A percentile compares a stretch with the other conserved stretches of the same genome.
Conservation (phyloP, 2,329 filamentous ascomycete genomes). For the Cadophora gregata region DNA sequence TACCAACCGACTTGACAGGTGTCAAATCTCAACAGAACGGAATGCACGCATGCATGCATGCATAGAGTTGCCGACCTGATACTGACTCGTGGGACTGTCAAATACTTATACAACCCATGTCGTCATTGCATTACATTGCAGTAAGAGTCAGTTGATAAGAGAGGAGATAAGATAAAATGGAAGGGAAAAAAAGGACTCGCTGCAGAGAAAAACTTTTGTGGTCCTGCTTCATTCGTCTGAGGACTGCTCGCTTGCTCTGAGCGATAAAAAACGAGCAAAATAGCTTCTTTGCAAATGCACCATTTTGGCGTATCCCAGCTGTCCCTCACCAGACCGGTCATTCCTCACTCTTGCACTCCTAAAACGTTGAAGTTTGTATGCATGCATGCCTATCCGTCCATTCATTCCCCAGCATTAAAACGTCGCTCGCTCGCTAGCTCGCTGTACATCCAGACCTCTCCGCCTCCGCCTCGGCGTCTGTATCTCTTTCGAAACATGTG, state of each 20-base stretch:
- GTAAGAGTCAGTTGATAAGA: too few species aligned
- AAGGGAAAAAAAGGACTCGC: not conserved
- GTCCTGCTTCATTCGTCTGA: not conserved
- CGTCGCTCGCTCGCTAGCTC: constrained; percentile 2
- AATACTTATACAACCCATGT: too few species aligned
- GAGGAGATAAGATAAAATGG: too few species aligned
- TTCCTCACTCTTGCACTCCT: not conserved
- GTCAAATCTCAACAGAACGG: too few species aligned
- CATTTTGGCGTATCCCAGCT: not conserved
- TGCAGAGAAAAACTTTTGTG: constrained; percentile 6
- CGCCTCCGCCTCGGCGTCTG: too few species aligned
- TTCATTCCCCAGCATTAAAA: constrained; percentile 1
- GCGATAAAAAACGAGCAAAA: too few species aligned
- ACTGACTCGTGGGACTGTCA: too few species aligned
- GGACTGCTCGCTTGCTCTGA: too few species aligned
- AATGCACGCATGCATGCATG: too few species aligned
- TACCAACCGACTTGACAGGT: too few species aligned
- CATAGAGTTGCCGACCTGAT: too few species aligned
- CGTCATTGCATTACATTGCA: too few species aligned
- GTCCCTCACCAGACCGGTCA: not conserved
- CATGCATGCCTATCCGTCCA: constrained; percentile 2
- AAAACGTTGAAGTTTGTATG: constrained; percentile 1
- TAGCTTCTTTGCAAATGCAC: not conserved
- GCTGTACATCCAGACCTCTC: not conserved
- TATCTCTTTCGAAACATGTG: not conserved